A percentile compares a stretch with the other conserved stretches of the same genome.
Evolutionary conservation across 2,329 filamentous ascomycete species (phyloP).

Genomic region (Colletotrichum cereale): DNA sequence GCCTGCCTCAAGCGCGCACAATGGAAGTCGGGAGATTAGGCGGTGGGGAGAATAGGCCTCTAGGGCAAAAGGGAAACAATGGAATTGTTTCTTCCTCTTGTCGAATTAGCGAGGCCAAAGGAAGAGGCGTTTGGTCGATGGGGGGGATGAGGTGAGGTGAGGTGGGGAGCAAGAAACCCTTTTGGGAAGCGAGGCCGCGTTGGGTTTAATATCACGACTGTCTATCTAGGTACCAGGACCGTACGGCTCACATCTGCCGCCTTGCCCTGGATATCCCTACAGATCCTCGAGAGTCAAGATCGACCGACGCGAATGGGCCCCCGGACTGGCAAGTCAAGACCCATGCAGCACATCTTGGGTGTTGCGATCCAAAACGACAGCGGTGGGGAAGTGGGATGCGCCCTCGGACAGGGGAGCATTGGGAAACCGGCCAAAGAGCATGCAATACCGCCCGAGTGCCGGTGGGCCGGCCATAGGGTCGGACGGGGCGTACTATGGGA

Average conservation of each 20-base stretch:
- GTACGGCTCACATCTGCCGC: constrained; percentile 20
- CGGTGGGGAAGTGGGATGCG: constrained; percentile 31
- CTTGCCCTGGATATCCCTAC: constrained; percentile 32
- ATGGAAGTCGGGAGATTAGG: constrained; percentile 20
- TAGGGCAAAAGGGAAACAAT: constrained; percentile 35
- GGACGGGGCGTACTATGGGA: constrained; percentile 33
- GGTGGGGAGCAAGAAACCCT: constrained; percentile 17
- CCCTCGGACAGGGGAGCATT: constrained; percentile 37
- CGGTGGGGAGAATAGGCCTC: constrained; percentile 34
- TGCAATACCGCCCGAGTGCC: constrained; percentile 25
- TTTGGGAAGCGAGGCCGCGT: constrained; percentile 29
- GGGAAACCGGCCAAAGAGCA: constrained; percentile 36
- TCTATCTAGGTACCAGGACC: not conserved
- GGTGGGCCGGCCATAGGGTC: constrained; percentile 33
- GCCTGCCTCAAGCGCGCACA: constrained; percentile 34
- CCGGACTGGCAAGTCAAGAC: constrained; percentile 35
- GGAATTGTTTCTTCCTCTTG: constrained; percentile 37
- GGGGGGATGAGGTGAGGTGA: constrained; percentile 30
- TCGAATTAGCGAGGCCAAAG: constrained; percentile 21
- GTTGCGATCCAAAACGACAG: constrained; percentile 37
- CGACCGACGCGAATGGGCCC: constrained; percentile 33
- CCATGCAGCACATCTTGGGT: constrained; percentile 37
- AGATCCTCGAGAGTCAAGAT: constrained; percentile 26
- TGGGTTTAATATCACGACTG: constrained; percentile 38
- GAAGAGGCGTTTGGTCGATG: constrained; percentile 27